A percentile compares a stretch with the other conserved stretches of the same genome.
Evolutionary conservation across 176 grass and related monocot species (phyloP).

Genomic region (Cocos nucifera): DNA sequence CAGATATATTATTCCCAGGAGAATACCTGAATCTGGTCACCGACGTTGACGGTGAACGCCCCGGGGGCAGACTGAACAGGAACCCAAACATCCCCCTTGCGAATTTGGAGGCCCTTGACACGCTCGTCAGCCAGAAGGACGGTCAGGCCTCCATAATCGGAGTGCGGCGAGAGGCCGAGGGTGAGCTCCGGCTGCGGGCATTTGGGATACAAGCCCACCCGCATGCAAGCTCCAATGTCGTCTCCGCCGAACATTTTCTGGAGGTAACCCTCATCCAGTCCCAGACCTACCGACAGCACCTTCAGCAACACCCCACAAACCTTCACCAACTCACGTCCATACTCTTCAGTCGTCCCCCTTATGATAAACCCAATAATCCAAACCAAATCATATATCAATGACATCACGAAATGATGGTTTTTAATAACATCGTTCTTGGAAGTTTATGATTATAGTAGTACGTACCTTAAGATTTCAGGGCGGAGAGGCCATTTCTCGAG

Average conservation of each 20-base stretch:
- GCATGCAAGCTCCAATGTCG: conserved; percentile 24
- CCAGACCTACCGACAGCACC: conserved; percentile 44
- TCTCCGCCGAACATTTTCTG: conserved; percentile 31
- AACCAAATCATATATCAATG: no score
- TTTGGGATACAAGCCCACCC: conserved; percentile 56
- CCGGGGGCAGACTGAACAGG: conserved; percentile 32
- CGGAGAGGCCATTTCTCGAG: conserved; percentile 45
- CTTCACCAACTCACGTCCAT: conserved; percentile 26
- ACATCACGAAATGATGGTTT: no score
- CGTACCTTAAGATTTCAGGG: conserved; percentile 40
- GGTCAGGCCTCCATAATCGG: conserved; percentile 63
- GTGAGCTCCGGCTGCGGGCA: conserved; percentile 69
- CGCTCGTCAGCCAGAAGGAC: conserved; percentile 50
- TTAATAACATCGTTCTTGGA: no score
- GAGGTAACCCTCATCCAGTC: conserved; percentile 40
- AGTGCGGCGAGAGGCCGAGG: conserved; percentile 59
- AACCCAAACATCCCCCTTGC: conserved; percentile 48
- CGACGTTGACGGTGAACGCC: conserved; percentile 52
- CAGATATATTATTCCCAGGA: conserved; percentile 1
- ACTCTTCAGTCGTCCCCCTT: conserved; percentile 53
- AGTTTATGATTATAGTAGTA: no score
- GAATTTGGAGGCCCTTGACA: conserved; percentile 51
- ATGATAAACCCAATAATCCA: background rate
- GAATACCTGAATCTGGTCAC: conserved; percentile 60
- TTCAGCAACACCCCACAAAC: conserved; percentile 32